Conservation (phyloP, 306 rosid species). For the Quercus agrifolia region DNA sequence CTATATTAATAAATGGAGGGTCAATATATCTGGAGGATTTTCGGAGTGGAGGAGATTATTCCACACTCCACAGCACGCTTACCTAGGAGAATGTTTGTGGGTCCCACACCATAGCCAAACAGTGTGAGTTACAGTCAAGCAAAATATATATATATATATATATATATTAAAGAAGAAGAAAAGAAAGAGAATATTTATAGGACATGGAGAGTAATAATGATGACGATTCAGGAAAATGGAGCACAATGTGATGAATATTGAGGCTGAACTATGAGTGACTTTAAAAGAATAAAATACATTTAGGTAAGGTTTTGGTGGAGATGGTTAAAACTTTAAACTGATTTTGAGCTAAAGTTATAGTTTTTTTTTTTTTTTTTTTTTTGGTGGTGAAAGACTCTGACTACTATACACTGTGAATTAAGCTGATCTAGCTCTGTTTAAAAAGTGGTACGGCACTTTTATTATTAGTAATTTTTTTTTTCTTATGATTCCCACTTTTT, state of each 20-base stretch:
- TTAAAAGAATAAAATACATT: background rate
- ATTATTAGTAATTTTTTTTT: background rate
- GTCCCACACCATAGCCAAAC: slow-evolving; percentile 40
- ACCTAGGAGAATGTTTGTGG: slow-evolving; percentile 74
- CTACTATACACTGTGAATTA: no score
- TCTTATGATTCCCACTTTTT: background rate
- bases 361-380: background rate
- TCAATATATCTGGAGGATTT: slow-evolving; percentile 20
- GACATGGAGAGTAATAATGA: slow-evolving; percentile 19
- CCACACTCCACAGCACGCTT: slow-evolving; percentile 35
- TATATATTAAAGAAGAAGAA: slow-evolving; percentile 14
- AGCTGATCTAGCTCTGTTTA: no score
- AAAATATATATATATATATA: no score
- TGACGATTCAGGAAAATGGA: slow-evolving; percentile 29
- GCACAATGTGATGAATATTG: slow-evolving; percentile 6
- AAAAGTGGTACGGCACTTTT: no score
- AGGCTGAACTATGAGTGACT: slow-evolving; percentile 7
- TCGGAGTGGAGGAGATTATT: slow-evolving; percentile 42
- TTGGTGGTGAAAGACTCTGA: no score
- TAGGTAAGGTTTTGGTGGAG: background rate
- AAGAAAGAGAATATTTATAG: slow-evolving; percentile 24
- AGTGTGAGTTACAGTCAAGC: slow-evolving; percentile 23
- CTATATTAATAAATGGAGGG: slow-evolving; percentile 4
- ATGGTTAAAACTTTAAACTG: background rate
- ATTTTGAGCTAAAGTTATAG: background rate